phyloP scores from a whole-genome alignment of 768 basidiomycete genomes.

The Russula abietina region DNA sequence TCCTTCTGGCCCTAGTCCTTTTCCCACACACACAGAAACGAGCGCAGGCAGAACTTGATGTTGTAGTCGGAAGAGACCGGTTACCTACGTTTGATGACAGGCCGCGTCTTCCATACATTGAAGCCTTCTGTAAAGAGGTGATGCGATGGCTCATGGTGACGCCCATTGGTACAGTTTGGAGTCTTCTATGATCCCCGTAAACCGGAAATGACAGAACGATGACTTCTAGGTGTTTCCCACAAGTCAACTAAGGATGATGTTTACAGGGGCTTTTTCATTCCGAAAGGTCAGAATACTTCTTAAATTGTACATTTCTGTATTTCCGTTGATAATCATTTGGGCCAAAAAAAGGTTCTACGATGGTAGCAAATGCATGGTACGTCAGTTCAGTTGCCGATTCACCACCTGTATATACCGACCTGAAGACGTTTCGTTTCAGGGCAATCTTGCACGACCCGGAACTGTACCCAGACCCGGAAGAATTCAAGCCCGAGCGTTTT shows the following conservation, averaged over 20 bases:
- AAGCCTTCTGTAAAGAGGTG: constrained; percentile 28
- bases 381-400: background rate
- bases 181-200: background rate
- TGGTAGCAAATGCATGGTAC: background rate
- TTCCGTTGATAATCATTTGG: background rate
- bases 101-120: constrained; percentile 28
- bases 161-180: constrained; percentile 6
- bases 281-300: background rate
- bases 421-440: background rate
- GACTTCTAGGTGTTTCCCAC: background rate
- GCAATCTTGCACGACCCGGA: background rate
- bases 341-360: background rate
- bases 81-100: constrained; percentile 30
- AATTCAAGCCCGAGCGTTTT: background rate
- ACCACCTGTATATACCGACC: background rate
- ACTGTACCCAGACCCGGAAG: background rate
- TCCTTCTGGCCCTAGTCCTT: constrained; percentile 30
- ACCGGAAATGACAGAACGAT: background rate
- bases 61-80: constrained; percentile 25
- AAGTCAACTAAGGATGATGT: background rate
- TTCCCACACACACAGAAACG: constrained; percentile 28
- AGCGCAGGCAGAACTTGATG: constrained; percentile 30
- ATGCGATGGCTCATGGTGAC: constrained; percentile 26
- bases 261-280: background rate
- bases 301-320: background rate